Base-by-base conservation (phyloP, 2,329 filamentous ascomycete species). In the Colletotrichum sp. region DNA sequence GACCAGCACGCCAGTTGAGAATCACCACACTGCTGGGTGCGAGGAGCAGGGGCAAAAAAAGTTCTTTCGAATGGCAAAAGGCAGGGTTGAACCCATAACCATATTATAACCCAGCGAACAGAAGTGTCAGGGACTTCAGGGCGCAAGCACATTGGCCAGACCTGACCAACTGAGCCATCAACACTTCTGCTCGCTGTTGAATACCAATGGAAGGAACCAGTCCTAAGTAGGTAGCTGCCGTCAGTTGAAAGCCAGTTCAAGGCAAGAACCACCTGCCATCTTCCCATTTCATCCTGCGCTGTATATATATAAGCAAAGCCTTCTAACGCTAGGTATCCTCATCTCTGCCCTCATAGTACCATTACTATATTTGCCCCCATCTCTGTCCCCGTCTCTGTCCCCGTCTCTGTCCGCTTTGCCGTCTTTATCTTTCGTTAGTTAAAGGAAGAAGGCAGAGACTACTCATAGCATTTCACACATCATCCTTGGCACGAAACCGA, bases 361-460 rank as follows among this genome's bases (percentile, higher is more conserved):
- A n/a, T n/a, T n/a, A n/a, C n/a, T n/a, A n/a, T n/a, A n/a, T n/a
- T n/a, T n/a, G n/a, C n/a, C n/a, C n/a, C n/a, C n/a, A n/a, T n/a
- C n/a, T n/a, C n/a, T n/a, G n/a, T n/a, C n/a, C n/a, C n/a, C n/a
- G n/a, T n/a, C 39, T 44, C 44, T 34, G 32, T n/a, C 32, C 6
- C 6, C 16, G 16, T 39, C 36, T 39, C 44, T 13, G 6, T 13
- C 1, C 10, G 0, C 12, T 0, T 15, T 0, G n/a, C 12, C n/a
- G 3, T 52, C 0, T 24, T 0, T 0, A 24, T 5, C 44, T 21
- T 52, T 8, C 0, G 10, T 52, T 8, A 13, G 0, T 0, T 0
- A 13, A 13, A 0, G 10, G 5, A 52, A 21, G 44, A 52, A 52
- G 44, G 44, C n/a, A 52, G n/a, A 13, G n/a, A 13, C n/a, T 49